These are phyloP conservation scores for Nymphaea thermarum DNA, from an alignment of 164 flowering plant genomes.

Conservation along the genomic window DNA sequence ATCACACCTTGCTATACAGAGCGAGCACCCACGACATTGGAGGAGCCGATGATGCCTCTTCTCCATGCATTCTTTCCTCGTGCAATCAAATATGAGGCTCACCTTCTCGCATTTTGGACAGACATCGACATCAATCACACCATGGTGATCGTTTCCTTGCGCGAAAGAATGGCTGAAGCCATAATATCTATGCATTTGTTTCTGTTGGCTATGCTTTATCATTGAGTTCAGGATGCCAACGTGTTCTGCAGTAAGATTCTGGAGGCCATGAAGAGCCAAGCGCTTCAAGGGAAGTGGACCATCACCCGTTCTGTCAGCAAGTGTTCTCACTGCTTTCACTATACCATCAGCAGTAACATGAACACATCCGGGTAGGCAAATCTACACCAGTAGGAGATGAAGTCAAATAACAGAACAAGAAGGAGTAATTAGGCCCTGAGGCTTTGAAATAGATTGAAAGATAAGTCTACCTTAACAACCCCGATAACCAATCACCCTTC, in stretches of 20 bases:
- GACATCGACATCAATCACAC: conserved; percentile 38
- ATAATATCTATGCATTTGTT: conserved; percentile 12
- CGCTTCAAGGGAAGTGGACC: conserved; percentile 25
- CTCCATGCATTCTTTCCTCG: conserved; percentile 30
- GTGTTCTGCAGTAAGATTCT: conserved; percentile 33
- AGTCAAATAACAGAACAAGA: too few relatives aligned
- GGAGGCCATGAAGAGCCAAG: conserved; percentile 40
- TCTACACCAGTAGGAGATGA: neutral
- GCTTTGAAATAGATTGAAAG: too few relatives aligned
- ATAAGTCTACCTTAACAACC: too few relatives aligned
- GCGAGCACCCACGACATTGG: conserved; percentile 46
- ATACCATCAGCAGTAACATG: conserved; percentile 55
- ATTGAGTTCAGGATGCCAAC: conserved; percentile 24
- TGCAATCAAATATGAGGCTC: conserved; percentile 52
- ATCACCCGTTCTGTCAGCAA: conserved; percentile 2
- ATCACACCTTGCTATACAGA: conserved; percentile 61
- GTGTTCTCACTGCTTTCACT: conserved; percentile 24
- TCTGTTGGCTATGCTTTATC: conserved; percentile 12
- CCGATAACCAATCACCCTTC: too few relatives aligned
- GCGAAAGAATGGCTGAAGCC: conserved; percentile 4
- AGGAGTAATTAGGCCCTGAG: too few relatives aligned
- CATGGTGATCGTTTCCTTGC: neutral
- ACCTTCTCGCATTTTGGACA: conserved; percentile 61
- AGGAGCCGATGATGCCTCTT: neutral
- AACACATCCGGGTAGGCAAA: conserved; percentile 46